Evolutionary conservation across 192 early-diverging fungal species (phyloP), one percentile per base, ranked within the genome.

Genomic region (Phycomyces blakesleeanus): DNA sequence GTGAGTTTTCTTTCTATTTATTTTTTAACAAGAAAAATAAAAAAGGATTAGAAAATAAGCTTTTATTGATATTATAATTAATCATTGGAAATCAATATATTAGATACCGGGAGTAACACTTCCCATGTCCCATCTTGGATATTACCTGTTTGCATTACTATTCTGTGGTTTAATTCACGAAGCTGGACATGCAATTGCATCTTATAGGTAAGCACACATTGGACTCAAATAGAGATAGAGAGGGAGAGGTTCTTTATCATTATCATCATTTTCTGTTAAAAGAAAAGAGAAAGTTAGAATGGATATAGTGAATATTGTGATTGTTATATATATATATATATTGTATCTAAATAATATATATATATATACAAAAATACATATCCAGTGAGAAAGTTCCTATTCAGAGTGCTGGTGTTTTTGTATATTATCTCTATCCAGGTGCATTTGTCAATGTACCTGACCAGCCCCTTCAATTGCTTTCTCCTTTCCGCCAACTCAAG

Each of bases 101-200:
- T 66, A 91, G 89, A 89, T 91, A 39, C 89, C 89, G 54, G 89
- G 89, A 9, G 74, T 91, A 15, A 91, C 87, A 16, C 62, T 91
- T 21, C 89, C 88, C 0, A 51, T 87, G 20, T 89, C 83, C 9
- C 81, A 84, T 42, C 55, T 88, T 5, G 82, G 76, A 9, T 90
- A 89, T 61, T 89, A 89, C 63, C 59, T 91, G 20, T 61, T 83
- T 6, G 84, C 87, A 0, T 60, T 89, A 0, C 65, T 89, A 1
- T 49, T 90, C 5, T 79, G 81, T 49, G 88, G 87, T 44, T 52
- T 90, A 0, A 57, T 89, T 37, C 89, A 91, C 62, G 89, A 91
- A 63, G 73, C 82, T 25, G 89, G 89, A 5, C 89, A 91, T 72
- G 89, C 88, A 0, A 61, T 91, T 54, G 87, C 89, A 3, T 86